Conservation (phyloP, 768 basidiomycete genomes). For the Amanita fuliginea region DNA sequence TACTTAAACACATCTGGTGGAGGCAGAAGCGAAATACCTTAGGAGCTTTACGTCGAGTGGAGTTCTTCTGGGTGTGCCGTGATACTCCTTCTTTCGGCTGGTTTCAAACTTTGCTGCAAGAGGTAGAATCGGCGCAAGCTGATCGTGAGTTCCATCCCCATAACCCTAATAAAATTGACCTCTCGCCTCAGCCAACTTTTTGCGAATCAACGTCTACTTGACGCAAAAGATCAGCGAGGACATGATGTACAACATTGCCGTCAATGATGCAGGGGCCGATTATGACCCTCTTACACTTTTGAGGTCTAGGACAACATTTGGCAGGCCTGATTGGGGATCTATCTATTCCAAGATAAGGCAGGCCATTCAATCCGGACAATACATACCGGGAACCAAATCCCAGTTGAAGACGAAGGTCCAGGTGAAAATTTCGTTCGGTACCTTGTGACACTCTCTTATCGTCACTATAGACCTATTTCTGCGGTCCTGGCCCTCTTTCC, state of each 20-base stretch:
- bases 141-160: conserved; percentile 52
- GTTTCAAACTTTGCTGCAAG: conserved; percentile 85
- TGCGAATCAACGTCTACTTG: conserved; percentile 85
- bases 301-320: conserved; percentile 82
- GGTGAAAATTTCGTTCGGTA: conserved; percentile 23
- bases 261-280: conserved; percentile 77
- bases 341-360: conserved; percentile 68
- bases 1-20: conserved; percentile 95
- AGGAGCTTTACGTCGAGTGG: conserved; percentile 76
- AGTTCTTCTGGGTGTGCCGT: conserved; percentile 92
- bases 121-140: conserved; percentile 80
- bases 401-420: conserved; percentile 79
- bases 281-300: conserved; percentile 87
- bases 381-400: conserved; percentile 67
- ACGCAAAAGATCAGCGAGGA: conserved; percentile 79
- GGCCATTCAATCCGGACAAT: conserved; percentile 74
- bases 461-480: conserved; percentile 66
- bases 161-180: conserved; percentile 8
- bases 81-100: conserved; percentile 97
- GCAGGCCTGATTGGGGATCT: conserved; percentile 81
- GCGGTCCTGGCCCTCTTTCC: conserved; percentile 69
- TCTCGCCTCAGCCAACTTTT: conserved; percentile 61
- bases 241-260: conserved; percentile 86
- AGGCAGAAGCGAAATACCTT: conserved; percentile 69
- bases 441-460: conserved; percentile 3